These are phyloP conservation scores for Hypoxylon fragiforme DNA, from an alignment of 495 filamentous ascomycete species.

Conservation along the genomic window DNA sequence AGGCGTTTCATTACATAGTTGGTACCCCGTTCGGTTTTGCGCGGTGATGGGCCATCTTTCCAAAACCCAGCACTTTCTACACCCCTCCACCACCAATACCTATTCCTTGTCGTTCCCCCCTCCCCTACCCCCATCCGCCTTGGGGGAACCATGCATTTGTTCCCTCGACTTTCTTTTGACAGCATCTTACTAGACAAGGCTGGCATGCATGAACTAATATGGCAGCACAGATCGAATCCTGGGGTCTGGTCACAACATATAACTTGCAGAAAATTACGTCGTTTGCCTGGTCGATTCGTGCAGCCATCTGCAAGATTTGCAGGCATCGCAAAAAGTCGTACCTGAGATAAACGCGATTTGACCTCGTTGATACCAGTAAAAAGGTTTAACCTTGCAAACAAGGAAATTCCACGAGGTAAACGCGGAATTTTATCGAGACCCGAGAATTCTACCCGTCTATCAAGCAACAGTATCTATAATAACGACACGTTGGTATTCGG, in stretches of 20 bases:
- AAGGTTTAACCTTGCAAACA: constrained; percentile 36
- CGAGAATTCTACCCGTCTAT: constrained; percentile 17
- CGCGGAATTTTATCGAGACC: constrained; percentile 25
- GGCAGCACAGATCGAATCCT: constrained; percentile 32
- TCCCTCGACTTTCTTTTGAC: constrained; percentile 29
- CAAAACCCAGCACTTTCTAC: constrained; percentile 23
- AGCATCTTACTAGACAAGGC: constrained; percentile 35
- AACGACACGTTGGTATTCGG: constrained; percentile 10
- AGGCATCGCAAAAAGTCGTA: constrained; percentile 27
- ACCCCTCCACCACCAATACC: constrained; percentile 28
- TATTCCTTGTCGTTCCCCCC: constrained; percentile 31
- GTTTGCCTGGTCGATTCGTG: constrained; percentile 29
- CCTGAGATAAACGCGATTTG: constrained; percentile 31
- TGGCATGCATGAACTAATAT: constrained; percentile 37
- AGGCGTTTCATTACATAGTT: too few relatives aligned
- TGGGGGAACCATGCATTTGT: constrained; percentile 36
- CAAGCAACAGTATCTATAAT: constrained; percentile 3
- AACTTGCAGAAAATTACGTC: constrained; percentile 36
- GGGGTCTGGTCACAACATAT: constrained; percentile 29
- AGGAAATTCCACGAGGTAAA: constrained; percentile 28
- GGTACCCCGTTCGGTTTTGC: constrained; percentile 14
- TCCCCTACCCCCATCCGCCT: constrained; percentile 17
- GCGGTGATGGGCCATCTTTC: constrained; percentile 18
- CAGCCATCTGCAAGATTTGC: constrained; percentile 32
- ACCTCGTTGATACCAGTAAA: constrained; percentile 26